These are phyloP conservation scores for Smallanthus sonchifolius DNA, from an alignment of 129 eudicot genomes.

Conservation along the genomic window DNA sequence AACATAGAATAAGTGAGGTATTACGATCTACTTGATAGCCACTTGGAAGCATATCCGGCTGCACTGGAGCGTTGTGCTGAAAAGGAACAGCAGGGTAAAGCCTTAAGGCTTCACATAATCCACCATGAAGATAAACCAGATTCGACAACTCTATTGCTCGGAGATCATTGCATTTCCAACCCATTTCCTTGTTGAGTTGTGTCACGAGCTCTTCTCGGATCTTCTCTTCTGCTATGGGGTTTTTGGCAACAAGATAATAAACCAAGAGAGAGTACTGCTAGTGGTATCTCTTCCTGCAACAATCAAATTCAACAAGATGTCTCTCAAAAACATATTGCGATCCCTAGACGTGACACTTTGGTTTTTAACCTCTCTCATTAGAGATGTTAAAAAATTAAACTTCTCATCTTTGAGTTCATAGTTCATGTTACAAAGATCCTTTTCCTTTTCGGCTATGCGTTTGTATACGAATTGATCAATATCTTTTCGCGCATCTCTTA, in stretches of 20 bases:
- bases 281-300: conserved; percentile 37
- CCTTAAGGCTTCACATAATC: conserved; percentile 30
- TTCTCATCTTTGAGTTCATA: not conserved
- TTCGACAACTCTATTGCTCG: conserved; percentile 4
- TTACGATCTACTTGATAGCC: conserved; percentile 28
- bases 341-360: not conserved
- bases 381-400: conserved; percentile 10
- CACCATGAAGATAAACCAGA: conserved; percentile 27
- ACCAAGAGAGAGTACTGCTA: conserved; percentile 32
- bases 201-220: conserved; percentile 17
- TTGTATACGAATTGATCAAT: conserved; percentile 14
- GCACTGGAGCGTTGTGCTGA: conserved; percentile 7
- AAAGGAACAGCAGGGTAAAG: conserved; percentile 32
- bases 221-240: conserved; percentile 26
- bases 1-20: conserved; percentile 7
- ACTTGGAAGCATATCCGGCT: conserved; percentile 40
- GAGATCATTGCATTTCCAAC: not conserved
- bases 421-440: not conserved
- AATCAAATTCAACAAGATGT: conserved; percentile 15
- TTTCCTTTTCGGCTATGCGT: too few relatives aligned
- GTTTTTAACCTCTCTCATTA: not conserved
- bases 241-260: conserved; percentile 12
- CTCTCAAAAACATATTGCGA: conserved; percentile 4
- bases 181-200: not conserved
- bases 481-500: conserved; percentile 8